A percentile compares a stretch with the other conserved stretches of the same genome.
These are phyloP conservation scores for Penicillium parvum DNA, from an alignment of 495 filamentous ascomycete species.

Conservation along the genomic window DNA sequence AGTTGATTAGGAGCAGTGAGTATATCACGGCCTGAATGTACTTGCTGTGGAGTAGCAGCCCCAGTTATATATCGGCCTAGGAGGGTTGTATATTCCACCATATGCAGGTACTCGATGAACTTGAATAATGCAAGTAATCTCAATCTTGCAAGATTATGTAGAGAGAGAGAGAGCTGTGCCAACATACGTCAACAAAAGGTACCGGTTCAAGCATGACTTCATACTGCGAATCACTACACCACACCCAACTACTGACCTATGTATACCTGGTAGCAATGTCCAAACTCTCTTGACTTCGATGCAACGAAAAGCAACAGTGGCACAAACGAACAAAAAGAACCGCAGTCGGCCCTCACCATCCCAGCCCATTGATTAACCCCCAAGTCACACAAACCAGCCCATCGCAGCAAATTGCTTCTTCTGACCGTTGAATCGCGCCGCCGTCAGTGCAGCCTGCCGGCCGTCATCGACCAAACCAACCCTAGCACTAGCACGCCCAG, in stretches of 20 bases:
- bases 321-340: neutral
- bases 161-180: too few relatives aligned
- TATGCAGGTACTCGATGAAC: too few relatives aligned
- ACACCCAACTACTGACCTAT: too few relatives aligned
- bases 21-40: neutral
- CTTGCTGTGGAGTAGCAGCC: neutral
- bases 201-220: neutral
- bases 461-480: neutral
- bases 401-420: slow-evolving; percentile 13
- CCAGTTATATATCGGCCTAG: neutral
- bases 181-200: too few relatives aligned
- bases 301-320: neutral
- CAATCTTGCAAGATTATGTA: too few relatives aligned
- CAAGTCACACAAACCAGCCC: slow-evolving; percentile 10
- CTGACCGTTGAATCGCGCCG: slow-evolving; percentile 14
- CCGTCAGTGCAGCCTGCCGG: slow-evolving; percentile 7
- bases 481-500: too few relatives aligned
- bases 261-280: too few relatives aligned
- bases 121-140: too few relatives aligned
- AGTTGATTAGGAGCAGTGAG: too few relatives aligned
- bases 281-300: too few relatives aligned
- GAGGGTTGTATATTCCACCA: neutral
- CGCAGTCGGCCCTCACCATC: neutral
- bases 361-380: neutral
- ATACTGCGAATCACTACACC: too few relatives aligned